A percentile compares a stretch with the other conserved stretches of the same genome.
These are phyloP conservation scores for Sporothrix pseudoabietina DNA, from an alignment of 2,329 filamentous ascomycete genomes.

Conservation along the genomic window DNA sequence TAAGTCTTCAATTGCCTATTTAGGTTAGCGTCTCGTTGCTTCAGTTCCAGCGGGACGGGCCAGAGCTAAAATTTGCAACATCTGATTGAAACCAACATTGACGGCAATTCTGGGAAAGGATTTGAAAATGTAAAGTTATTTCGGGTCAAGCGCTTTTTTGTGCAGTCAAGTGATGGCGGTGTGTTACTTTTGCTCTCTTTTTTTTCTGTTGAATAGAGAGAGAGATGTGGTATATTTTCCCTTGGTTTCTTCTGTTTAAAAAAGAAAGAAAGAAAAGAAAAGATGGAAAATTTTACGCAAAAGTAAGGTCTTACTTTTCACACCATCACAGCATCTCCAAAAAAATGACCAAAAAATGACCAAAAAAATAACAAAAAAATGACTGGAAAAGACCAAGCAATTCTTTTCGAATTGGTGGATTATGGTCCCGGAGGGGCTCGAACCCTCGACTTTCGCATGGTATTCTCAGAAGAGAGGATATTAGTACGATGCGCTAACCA, in stretches of 20 bases:
- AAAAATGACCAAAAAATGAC: not conserved
- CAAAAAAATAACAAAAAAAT: not conserved
- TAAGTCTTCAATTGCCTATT: conserved; percentile 14
- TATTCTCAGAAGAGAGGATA: conserved; percentile 23
- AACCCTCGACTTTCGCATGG: conserved; percentile 24
- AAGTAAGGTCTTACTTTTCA: no score
- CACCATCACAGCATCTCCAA: no score
- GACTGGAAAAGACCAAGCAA: conserved; percentile 18
- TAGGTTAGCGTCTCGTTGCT: not conserved
- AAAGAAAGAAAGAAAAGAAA: not conserved
- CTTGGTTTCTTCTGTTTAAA: not conserved
- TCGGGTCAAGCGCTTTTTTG: not conserved
- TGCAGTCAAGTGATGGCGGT: not conserved
- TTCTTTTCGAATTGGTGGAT: conserved; percentile 2
- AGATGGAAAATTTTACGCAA: not conserved
- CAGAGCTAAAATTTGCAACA: not conserved
- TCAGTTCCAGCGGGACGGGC: not conserved
- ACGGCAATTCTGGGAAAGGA: not conserved
- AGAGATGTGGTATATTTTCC: not conserved
- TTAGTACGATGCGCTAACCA: conserved; percentile 25
- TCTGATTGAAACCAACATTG: not conserved
- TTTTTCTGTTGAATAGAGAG: not conserved
- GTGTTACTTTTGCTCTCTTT: not conserved
- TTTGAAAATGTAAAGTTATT: not conserved
- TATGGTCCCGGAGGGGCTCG: conserved; percentile 22